These are phyloP conservation scores for Macrophomina phaseolina DNA, from an alignment of 2,329 filamentous ascomycete genomes.

Conservation along the genomic window DNA sequence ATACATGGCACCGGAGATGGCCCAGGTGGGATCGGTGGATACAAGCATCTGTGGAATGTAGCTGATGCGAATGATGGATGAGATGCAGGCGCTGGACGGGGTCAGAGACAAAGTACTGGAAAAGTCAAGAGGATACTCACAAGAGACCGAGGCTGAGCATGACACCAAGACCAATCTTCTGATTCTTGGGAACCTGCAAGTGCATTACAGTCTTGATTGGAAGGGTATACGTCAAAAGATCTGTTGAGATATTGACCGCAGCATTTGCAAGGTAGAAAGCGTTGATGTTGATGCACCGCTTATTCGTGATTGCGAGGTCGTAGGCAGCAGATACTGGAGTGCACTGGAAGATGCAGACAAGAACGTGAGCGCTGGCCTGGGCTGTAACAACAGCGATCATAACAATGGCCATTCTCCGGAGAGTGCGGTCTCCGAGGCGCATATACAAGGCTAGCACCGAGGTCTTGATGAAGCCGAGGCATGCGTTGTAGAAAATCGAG, in stretches of 20 bases:
- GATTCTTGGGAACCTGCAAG: constrained; percentile 31
- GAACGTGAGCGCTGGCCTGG: constrained; percentile 34
- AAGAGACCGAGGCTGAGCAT: constrained; percentile 35
- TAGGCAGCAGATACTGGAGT: constrained; percentile 34
- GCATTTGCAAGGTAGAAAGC: constrained; percentile 37
- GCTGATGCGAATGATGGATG: constrained; percentile 27
- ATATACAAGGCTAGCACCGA: constrained; percentile 54
- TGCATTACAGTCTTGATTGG: constrained; percentile 34
- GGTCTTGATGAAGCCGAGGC: constrained; percentile 54
- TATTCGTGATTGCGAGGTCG: constrained; percentile 31
- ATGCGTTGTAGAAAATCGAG: constrained; percentile 56
- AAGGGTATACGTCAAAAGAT: constrained; percentile 35
- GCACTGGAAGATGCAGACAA: constrained; percentile 35
- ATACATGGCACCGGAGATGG: constrained; percentile 26
- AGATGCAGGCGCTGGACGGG: constrained; percentile 22
- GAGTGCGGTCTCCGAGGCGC: constrained; percentile 48
- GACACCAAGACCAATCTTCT: constrained; percentile 33
- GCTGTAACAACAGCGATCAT: constrained; percentile 50
- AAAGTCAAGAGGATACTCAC: constrained; percentile 28
- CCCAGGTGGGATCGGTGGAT: constrained; percentile 25
- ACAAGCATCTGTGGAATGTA: constrained; percentile 26
- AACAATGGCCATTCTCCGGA: constrained; percentile 44
- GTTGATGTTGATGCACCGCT: constrained; percentile 34
- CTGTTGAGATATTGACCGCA: constrained; percentile 34
- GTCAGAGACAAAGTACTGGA: background rate